Percentiles rank a stretch among this genome's conserved stretches.
Conservation (phyloP, 129 eudicot species). For the Daucus carota region DH1_v3.0 NC_030382.2:47190001-47190500, state of each 20-base stretch:
- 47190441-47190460: slow-evolving; percentile 3
- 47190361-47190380: slow-evolving; percentile 9
- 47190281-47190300: slow-evolving; percentile 11
- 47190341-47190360: slow-evolving; percentile 8
- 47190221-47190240: slow-evolving; percentile 5
- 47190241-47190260: slow-evolving; percentile 11
- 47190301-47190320: slow-evolving; percentile 7
- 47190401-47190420: slow-evolving; percentile 11
- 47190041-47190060: slow-evolving; percentile 11
- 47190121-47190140: slow-evolving; percentile 10
- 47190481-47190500: slow-evolving; percentile 4
- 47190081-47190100: slow-evolving; percentile 7
- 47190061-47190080: slow-evolving; percentile 7
- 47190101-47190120: slow-evolving; percentile 8
- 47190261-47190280: slow-evolving; percentile 12
- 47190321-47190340: slow-evolving; percentile 9
- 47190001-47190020: not conserved
- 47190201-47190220: not conserved
- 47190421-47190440: slow-evolving; percentile 8
- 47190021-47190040: not conserved
- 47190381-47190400: slow-evolving; percentile 8
- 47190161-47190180: slow-evolving; percentile 12
- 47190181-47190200: slow-evolving; percentile 2
- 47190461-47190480: slow-evolving; percentile 10
- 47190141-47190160: slow-evolving; percentile 11